Base-by-base conservation (phyloP, 192 early-diverging fungal genomes). In the Coemansia sp. region DNA sequence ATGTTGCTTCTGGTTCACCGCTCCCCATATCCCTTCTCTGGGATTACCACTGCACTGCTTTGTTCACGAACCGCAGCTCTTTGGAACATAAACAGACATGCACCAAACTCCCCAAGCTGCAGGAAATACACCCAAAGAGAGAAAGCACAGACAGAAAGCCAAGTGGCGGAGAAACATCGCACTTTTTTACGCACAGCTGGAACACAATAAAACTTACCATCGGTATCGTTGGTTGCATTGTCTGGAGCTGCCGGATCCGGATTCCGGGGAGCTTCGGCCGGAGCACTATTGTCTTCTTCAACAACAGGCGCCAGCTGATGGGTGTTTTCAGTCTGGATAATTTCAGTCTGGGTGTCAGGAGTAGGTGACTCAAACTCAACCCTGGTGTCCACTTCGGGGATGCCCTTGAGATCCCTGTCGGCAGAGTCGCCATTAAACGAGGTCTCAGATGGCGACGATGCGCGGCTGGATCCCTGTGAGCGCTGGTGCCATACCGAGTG, bases 401-500 rank as follows among this genome's bases (percentile, higher is more conserved):
- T 27, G 0, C 56, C 35, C 32, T 50, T 59, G 41, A 43, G 11
- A 23, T 49, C 27, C 27, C 32, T 4, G 19, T 41, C 55, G 27
- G 25, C 17, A 22, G 50, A 29, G 24, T 25, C 60, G 37, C 43
- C 59, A 24, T 23, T 47, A 45, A 63, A 62, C 45, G 75, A 63
- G 8, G 69, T 45, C 0, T 58, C 58, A 4, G 69, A 59, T 17
- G 73, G 64, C 55, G 75, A 68, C 19, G 75, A 69, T 22, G 75
- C 61, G 32, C 62, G 75, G 58, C 75, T 77, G 27, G 69, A 72
- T 29, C 58, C 58, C 62, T 65, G 57, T 15, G 75, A 68, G 52
- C 63, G 65, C 62, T 69, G 75, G 49, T 60, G 75, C 75, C 69
- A 72, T 22, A 71, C 54, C 23, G 69, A 68, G 22, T 51, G 58